phyloP scores from a whole-genome alignment of 179 eudicot species.

The Beta macrorhiza region DNA sequence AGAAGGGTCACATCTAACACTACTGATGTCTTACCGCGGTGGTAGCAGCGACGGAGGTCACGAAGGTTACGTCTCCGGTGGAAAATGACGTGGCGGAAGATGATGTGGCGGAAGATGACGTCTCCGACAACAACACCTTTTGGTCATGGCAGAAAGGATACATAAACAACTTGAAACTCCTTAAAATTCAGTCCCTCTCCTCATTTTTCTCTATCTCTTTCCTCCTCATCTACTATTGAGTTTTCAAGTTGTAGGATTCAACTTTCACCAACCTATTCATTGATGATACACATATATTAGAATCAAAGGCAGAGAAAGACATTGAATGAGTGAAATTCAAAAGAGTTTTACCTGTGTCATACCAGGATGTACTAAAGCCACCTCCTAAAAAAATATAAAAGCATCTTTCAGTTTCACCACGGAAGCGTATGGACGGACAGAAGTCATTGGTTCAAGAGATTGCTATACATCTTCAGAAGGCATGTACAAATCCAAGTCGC shows the following conservation, averaged over 20 bases:
- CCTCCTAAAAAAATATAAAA: conserved; percentile 74
- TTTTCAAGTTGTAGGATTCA: conserved; percentile 57
- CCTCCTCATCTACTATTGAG: conserved; percentile 54
- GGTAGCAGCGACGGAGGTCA: too few relatives aligned
- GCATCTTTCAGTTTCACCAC: conserved; percentile 50
- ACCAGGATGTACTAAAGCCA: conserved; percentile 56
- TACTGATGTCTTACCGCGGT: too few relatives aligned
- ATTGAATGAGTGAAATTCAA: conserved; percentile 5
- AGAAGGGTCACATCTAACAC: too few relatives aligned
- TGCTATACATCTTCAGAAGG: conserved; percentile 51
- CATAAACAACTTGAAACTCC: too few relatives aligned
- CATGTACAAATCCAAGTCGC: conserved; percentile 52
- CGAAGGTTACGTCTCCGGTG: too few relatives aligned
- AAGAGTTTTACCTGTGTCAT: conserved; percentile 65
- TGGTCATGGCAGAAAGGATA: too few relatives aligned
- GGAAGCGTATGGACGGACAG: conserved; percentile 61
- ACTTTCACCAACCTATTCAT: conserved; percentile 43
- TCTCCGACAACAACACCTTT: too few relatives aligned
- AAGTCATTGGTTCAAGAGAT: conserved; percentile 62
- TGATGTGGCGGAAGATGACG: too few relatives aligned
- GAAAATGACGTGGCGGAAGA: too few relatives aligned
- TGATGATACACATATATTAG: neutral
- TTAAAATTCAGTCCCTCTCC: too few relatives aligned
- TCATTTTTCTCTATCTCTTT: too few relatives aligned
- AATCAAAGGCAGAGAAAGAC: neutral